These are phyloP conservation scores for Zymoseptoria crescenta DNA, from an alignment of 2,329 filamentous ascomycete species.

Conservation along the genomic window DNA sequence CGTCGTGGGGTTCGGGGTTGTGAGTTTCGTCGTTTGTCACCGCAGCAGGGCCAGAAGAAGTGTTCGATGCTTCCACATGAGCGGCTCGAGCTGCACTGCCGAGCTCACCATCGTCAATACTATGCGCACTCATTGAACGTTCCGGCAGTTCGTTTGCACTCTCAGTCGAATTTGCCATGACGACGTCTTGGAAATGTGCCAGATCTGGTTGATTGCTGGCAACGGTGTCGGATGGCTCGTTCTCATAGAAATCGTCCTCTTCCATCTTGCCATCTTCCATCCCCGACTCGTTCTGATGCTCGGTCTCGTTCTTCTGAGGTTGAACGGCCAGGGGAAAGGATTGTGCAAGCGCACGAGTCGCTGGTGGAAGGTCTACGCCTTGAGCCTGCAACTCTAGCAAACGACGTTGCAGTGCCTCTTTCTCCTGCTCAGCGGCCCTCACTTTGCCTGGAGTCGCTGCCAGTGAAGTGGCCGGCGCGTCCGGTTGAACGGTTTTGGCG, in stretches of 20 bases:
- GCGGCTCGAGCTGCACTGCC: background rate
- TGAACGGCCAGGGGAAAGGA: background rate
- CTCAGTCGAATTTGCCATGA: background rate
- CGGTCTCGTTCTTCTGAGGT: background rate
- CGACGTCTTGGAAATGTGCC: background rate
- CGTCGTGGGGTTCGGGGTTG: background rate
- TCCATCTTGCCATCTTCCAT: conserved; percentile 4
- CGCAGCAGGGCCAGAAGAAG: background rate
- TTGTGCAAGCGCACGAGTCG: background rate
- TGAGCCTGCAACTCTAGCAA: conserved; percentile 6
- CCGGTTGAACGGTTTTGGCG: background rate
- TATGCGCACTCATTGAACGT: background rate
- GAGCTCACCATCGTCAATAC: background rate
- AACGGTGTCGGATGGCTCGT: background rate
- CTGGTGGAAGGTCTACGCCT: background rate
- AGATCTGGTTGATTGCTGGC: background rate
- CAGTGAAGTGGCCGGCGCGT: background rate
- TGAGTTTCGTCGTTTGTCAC: background rate
- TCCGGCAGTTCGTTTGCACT: background rate
- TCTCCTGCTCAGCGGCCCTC: conserved; percentile 5
- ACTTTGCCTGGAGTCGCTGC: background rate
- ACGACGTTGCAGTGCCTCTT: conserved; percentile 5
- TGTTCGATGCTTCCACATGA: background rate
- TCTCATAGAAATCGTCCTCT: conserved; percentile 2
- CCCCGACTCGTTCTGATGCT: background rate